Evolutionary conservation across 75 land plant genomes (phyloP).

Genomic region (Picea sitchensis): DNA sequence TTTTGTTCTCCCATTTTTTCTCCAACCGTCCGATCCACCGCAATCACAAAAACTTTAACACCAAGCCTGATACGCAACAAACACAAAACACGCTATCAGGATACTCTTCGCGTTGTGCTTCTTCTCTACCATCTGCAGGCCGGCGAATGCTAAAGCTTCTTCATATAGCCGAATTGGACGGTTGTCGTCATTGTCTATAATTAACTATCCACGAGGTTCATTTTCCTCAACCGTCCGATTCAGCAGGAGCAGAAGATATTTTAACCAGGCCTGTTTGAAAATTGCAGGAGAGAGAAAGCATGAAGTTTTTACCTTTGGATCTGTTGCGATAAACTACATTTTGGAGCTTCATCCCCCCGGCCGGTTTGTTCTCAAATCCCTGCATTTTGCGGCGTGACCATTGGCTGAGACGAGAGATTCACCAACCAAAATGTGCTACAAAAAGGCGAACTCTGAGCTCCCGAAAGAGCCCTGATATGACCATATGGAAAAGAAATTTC

Average conservation of each 20-base stretch:
- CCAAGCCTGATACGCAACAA: background rate
- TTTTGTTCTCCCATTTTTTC: background rate
- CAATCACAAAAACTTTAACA: background rate
- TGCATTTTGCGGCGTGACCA: background rate
- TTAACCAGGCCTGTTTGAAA: background rate
- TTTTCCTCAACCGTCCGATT: background rate
- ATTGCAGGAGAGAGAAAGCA: background rate
- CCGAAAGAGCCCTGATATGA: background rate
- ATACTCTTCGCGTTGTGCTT: background rate
- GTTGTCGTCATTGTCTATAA: background rate
- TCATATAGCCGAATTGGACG: background rate
- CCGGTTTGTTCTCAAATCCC: background rate
- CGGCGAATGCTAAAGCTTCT: background rate
- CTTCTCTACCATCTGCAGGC: background rate
- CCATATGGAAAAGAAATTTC: background rate
- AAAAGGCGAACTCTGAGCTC: background rate
- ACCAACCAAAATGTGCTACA: background rate
- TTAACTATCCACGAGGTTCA: no score
- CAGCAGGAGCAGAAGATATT: background rate
- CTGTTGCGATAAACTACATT: background rate
- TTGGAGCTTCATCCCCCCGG: no score
- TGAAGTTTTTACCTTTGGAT: background rate
- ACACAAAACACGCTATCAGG: background rate
- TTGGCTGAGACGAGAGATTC: no score
- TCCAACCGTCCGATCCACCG: background rate